A percentile compares a stretch with the other conserved stretches of the same genome.
These are phyloP conservation scores for Vanrija sp. DNA, from an alignment of 1,284 basidiomycete species.

Conservation along the genomic window DNA sequence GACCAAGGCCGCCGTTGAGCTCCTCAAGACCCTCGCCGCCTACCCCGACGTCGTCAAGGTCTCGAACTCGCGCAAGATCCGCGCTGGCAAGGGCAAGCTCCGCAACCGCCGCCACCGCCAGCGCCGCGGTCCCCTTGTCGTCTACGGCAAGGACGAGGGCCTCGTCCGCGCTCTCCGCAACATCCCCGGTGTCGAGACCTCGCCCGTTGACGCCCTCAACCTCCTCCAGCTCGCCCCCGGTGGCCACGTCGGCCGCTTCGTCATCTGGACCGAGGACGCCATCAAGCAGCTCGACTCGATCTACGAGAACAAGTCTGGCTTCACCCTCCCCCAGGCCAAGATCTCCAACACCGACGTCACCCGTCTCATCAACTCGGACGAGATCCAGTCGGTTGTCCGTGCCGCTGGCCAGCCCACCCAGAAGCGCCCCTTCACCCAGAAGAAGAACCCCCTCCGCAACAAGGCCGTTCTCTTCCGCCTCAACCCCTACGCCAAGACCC, in stretches of 20 bases:
- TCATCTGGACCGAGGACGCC: conserved; percentile 98
- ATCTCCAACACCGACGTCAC: conserved; percentile 96
- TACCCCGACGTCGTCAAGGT: conserved; percentile 95
- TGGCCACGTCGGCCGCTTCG: conserved; percentile 97
- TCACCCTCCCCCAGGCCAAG: conserved; percentile 88
- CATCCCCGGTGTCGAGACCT: conserved; percentile 96
- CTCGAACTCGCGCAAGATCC: conserved; percentile 93
- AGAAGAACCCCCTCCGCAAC: conserved; percentile 99
- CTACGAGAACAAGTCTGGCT: conserved; percentile 95
- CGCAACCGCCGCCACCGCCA: conserved; percentile 96
- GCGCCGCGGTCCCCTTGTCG: conserved; percentile 94
- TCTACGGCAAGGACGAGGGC: conserved; percentile 97
- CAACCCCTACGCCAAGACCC: conserved; percentile 97
- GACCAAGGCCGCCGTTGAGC: conserved; percentile 95
- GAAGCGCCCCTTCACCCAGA: conserved; percentile 85
- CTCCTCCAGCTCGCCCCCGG: conserved; percentile 98
- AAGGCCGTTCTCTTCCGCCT: conserved; percentile 95
- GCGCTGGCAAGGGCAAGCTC: conserved; percentile 96
- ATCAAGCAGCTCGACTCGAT: conserved; percentile 91
- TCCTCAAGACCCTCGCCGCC: conserved; percentile 87
- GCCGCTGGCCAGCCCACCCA: conserved; percentile 58
- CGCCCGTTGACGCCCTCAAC: conserved; percentile 92
- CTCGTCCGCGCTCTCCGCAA: conserved; percentile 99
- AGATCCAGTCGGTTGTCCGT: conserved; percentile 93
- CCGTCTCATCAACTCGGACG: conserved; percentile 95